Evolutionary conservation across 2,329 filamentous ascomycete species (phyloP), one percentile per base, ranked within the genome.

Genomic region (Apiospora malaysiana): DNA sequence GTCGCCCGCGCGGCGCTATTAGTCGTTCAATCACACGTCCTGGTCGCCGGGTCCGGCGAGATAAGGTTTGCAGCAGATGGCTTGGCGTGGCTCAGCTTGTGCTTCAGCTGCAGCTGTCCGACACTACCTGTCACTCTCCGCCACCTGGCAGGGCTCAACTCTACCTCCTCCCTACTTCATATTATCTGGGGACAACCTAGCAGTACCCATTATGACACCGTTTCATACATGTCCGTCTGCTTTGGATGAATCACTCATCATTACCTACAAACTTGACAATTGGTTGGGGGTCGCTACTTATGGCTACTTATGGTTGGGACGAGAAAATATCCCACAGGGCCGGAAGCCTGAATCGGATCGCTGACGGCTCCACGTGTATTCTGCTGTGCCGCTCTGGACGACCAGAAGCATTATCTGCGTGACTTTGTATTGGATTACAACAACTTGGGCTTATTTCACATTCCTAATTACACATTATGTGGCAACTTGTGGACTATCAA

Each of bases 61-160:
- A 63, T 40, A 63, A 63, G 56, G 56, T 63, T 63, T 63, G 56
- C 56, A 63, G 8, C 12, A 37, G 12, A 21, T 63, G 32, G 56
- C 56, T 63, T 40, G 32, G 56, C 56, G 56, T 40, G 18, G 27
- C 9, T 63, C 56, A 63, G 56, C 56, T 63, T 23, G 12, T 12
- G 4, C 56, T n/a, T 63, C 56, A 63, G 56, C 56, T 63, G 32
- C 56, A 63, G 32, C 56, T 40, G 56, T 8, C 32, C 18, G 56
- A 7, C 45, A 47, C 18, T 32, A 32, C 32, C 32, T 32, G 32
- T 6, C 32, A 32, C 7, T n/a, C 4, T 18, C 2, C 5, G 21
- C 18, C 56, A 63, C 27, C 32, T 63, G 56, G 32, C 56, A 40
- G 56, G 18, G 32, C 56, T 40, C 32, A 23, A 23, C 21, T 40